A percentile compares a stretch with the other conserved stretches of the same genome.
These are phyloP conservation scores for Trametes maxima DNA, from an alignment of 768 basidiomycete genomes.

Conservation along the genomic window DNA sequence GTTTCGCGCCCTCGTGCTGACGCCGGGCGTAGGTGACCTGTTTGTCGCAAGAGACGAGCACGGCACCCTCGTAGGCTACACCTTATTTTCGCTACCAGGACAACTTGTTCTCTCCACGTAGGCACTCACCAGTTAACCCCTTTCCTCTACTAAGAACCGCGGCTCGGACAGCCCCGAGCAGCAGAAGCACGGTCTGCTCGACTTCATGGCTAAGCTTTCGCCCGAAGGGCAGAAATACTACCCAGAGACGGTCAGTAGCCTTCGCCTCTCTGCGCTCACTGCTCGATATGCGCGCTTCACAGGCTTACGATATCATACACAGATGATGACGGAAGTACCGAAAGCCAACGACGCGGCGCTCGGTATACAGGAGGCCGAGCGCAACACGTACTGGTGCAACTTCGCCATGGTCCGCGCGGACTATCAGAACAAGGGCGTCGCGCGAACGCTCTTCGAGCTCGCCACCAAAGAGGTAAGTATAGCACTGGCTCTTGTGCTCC, in stretches of 20 bases:
- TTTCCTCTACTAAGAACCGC: not conserved
- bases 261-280: not conserved
- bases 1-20: conserved; percentile 9
- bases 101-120: conserved; percentile 21
- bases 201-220: conserved; percentile 21
- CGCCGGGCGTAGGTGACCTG: conserved; percentile 7
- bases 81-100: conserved; percentile 17
- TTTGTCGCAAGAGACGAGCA: conserved; percentile 22
- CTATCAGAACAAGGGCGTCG: conserved; percentile 22
- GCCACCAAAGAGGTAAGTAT: conserved; percentile 17
- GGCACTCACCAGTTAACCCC: not conserved
- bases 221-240: conserved; percentile 23
- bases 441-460: conserved; percentile 14
- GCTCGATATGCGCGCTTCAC: not conserved
- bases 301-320: not conserved
- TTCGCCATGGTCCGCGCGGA: conserved; percentile 21
- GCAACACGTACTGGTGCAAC: conserved; percentile 23
- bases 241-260: conserved; percentile 11
- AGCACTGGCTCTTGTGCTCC: not conserved
- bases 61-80: conserved; percentile 21
- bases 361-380: conserved; percentile 9
- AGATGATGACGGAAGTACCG: conserved; percentile 12
- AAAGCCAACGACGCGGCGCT: conserved; percentile 10
- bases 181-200: conserved; percentile 21
- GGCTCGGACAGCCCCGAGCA: conserved; percentile 16